phyloP scores from a whole-genome alignment of 2,329 filamentous ascomycete species.

The Gliomastix tumulicola region DNA sequence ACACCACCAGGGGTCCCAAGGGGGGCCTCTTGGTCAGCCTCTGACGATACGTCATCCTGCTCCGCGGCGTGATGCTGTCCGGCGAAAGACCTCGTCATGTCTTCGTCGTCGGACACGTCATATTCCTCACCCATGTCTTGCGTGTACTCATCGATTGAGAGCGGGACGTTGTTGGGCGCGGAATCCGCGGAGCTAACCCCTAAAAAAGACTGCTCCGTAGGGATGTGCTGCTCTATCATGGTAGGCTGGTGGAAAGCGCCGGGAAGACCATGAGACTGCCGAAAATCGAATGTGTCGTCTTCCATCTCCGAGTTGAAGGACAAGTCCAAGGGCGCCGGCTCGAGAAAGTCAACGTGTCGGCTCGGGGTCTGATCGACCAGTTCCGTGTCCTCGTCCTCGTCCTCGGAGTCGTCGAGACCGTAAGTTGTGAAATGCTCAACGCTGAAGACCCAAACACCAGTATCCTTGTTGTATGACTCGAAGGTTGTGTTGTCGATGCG shows the following conservation, averaged over 20 bases:
- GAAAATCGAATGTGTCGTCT: constrained; percentile 54
- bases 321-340: constrained; percentile 11
- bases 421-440: constrained; percentile 99
- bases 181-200: constrained; percentile 84
- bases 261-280: constrained; percentile 50
- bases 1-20: constrained; percentile 49
- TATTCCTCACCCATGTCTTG: constrained; percentile 65
- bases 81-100: constrained; percentile 73
- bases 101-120: constrained; percentile 63
- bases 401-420: constrained; percentile 73
- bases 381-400: constrained; percentile 52
- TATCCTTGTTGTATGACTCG: constrained; percentile 69
- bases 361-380: constrained; percentile 14
- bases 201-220: constrained; percentile 77
- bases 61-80: constrained; percentile 70
- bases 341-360: constrained; percentile 19
- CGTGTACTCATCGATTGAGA: constrained; percentile 47
- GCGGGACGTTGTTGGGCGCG: constrained; percentile 53
- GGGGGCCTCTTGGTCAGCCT: constrained; percentile 35
- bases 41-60: constrained; percentile 54
- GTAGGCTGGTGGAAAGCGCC: constrained; percentile 70
- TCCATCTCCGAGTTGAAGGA: constrained; percentile 25
- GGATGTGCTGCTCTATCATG: constrained; percentile 47
- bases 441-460: constrained; percentile 82
- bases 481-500: constrained; percentile 77